Conservation (phyloP, 1,139 yeast genomes). For the Candida glucosophila region DNA sequence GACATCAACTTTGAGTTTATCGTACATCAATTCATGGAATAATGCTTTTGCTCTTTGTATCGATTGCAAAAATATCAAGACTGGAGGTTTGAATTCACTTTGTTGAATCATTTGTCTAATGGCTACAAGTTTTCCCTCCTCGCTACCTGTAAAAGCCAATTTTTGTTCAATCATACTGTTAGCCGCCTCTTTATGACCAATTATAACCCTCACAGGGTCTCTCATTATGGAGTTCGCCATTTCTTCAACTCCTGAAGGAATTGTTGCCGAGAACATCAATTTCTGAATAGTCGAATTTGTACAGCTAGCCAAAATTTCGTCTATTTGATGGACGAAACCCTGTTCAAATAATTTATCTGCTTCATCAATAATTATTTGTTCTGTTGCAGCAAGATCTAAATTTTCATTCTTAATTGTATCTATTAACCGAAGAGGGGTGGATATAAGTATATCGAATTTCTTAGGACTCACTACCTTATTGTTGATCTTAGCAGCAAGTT, state of each 20-base stretch:
- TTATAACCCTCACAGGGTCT: constrained; percentile 75
- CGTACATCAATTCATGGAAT: constrained; percentile 85
- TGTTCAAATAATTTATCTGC: constrained; percentile 91
- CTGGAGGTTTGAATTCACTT: constrained; percentile 89
- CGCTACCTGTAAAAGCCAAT: constrained; percentile 82
- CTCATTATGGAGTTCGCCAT: constrained; percentile 80
- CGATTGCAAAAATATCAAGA: constrained; percentile 84
- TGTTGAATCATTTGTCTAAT: constrained; percentile 79
- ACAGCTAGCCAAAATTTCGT: constrained; percentile 68
- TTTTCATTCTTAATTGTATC: constrained; percentile 62
- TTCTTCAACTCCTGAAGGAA: constrained; percentile 89
- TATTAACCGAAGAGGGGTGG: constrained; percentile 84
- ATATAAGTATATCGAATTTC: constrained; percentile 71
- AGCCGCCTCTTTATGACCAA: constrained; percentile 95
- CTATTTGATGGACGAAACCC: constrained; percentile 89
- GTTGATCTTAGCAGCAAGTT: constrained; percentile 62
- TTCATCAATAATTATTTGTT: constrained; percentile 81
- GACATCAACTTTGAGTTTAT: constrained; percentile 86
- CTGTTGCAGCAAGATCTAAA: constrained; percentile 53
- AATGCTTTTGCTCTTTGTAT: constrained; percentile 92
- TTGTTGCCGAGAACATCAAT: constrained; percentile 90
- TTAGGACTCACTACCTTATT: constrained; percentile 47
- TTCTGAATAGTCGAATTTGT: constrained; percentile 46
- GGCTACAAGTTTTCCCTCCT: constrained; percentile 88
- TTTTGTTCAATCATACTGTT: constrained; percentile 76